Percentiles rank a stretch among this genome's conserved stretches.
Evolutionary conservation across 139 green algal genomes (phyloP).

Genomic region (Volvox africanus): DNA sequence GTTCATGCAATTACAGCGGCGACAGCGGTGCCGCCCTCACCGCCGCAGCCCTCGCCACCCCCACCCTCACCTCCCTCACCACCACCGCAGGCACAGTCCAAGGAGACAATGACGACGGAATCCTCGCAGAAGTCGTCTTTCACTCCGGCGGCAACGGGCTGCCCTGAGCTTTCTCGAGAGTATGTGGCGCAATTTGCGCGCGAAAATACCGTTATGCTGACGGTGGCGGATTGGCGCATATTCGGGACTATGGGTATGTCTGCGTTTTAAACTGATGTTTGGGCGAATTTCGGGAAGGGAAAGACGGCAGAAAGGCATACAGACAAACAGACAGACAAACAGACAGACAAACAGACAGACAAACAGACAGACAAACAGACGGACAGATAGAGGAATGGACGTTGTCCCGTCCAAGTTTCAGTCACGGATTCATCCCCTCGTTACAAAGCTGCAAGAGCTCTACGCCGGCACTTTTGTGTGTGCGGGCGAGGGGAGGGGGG

Average conservation of each 20-base stretch:
- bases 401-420: too few species aligned
- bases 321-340: too few species aligned
- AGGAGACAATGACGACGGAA: background rate
- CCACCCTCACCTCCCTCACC: background rate
- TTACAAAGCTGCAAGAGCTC: too few species aligned
- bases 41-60: background rate
- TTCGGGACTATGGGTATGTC: slow-evolving; percentile 49
- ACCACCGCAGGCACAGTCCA: background rate
- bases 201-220: slow-evolving; percentile 51
- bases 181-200: slow-evolving; percentile 51
- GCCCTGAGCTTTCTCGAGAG: slow-evolving; percentile 44
- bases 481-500: too few species aligned
- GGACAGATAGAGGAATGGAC: too few species aligned
- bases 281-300: too few species aligned
- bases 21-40: background rate
- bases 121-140: background rate
- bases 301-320: too few species aligned
- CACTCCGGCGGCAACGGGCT: background rate
- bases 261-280: too few species aligned
- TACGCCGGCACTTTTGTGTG: too few species aligned
- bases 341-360: too few species aligned
- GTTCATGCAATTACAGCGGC: background rate
- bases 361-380: too few species aligned
- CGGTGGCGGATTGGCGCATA: slow-evolving; percentile 43
- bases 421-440: too few species aligned